Base-by-base conservation (phyloP, 1,284 basidiomycete genomes). In the Trametes pubescens region DNA sequence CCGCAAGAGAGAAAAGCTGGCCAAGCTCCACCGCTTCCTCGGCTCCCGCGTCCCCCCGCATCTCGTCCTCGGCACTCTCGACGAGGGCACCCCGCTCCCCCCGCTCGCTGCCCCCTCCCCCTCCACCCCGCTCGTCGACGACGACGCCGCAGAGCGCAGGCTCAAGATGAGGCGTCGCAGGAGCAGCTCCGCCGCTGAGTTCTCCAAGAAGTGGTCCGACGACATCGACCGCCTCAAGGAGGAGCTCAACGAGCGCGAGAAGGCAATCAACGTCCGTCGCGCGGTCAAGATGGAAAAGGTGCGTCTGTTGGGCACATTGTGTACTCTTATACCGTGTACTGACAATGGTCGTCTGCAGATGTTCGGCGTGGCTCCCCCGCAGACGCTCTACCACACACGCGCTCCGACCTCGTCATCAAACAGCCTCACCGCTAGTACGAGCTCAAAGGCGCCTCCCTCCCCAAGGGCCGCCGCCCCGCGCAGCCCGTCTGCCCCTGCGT, bases 241-340 rank as follows among this genome's bases (percentile, higher is more conserved):
- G 72, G 87, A 90, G 62, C 80, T 93, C 53, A 83, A 86, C 67
- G 85, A 86, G 32, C 81, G 79, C 67, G 91, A 93, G 73, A 92
- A 91, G 77, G 88, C 89, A 16, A 83, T 90, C 72, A 91, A 90
- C 70, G 91, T 94, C 53, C 82, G 87, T 58, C 79, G 92, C 53
- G 92, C 91, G 35, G 81, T 88, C 71, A 94, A 94, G 78, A 93
- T 94, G 91, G 91, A 93, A 76, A 89, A 90, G 86, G 91, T 91
- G 61, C 51, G 81, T 76, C 46, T 59, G 16, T 48, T 4, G 5
- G 14, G 13, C 40, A 38, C n/a, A 37, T 24, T 22, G 29, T n/a
- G 4, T 44, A 10, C 34, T n/a, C 16, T 53, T 49, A 47, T 18
- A 24, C 26, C 13, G 35, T 29, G 16, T 44, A 46, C 60, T 52